Percentiles rank a stretch among this genome's conserved stretches.
phyloP scores from a whole-genome alignment of 73 alveolate genomes.

The Paramecium caudatum region DNA sequence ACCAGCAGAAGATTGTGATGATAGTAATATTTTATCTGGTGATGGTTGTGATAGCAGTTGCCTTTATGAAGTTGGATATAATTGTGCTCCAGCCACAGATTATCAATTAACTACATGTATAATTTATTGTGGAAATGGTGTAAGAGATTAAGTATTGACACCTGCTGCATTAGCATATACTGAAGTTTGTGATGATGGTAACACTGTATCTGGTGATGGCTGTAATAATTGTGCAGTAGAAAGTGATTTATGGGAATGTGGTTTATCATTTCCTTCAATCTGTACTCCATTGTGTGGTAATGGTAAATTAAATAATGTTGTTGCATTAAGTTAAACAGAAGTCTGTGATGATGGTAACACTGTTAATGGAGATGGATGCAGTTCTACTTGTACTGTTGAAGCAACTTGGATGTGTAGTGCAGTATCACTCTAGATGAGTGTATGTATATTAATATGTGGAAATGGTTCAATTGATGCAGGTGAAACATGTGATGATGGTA shows the following conservation, averaged over 20 bases:
- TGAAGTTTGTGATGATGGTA: slow-evolving; percentile 80
- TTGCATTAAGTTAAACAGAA: background rate
- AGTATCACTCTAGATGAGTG: slow-evolving; percentile 9
- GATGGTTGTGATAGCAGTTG: slow-evolving; percentile 65
- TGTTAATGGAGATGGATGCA: slow-evolving; percentile 79
- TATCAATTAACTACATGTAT: slow-evolving; percentile 26
- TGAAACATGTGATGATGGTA: slow-evolving; percentile 86
- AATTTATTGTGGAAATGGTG: slow-evolving; percentile 58
- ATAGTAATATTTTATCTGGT: background rate
- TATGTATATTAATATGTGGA: slow-evolving; percentile 63
- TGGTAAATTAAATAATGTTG: slow-evolving; percentile 66
- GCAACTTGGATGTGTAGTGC: slow-evolving; percentile 72
- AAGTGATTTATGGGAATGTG: slow-evolving; percentile 39
- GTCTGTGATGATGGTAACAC: slow-evolving; percentile 83
- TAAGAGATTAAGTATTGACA: background rate
- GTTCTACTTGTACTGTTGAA: slow-evolving; percentile 67
- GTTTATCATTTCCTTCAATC: slow-evolving; percentile 6
- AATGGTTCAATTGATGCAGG: slow-evolving; percentile 71
- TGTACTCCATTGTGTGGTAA: slow-evolving; percentile 80
- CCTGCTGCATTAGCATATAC: slow-evolving; percentile 21
- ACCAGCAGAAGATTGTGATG: slow-evolving; percentile 62
- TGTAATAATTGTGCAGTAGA: slow-evolving; percentile 72
- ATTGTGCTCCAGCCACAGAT: slow-evolving; percentile 42
- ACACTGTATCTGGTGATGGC: slow-evolving; percentile 77
- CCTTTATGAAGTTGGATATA: slow-evolving; percentile 44